Conservation (phyloP, 129 eudicot genomes). For the Tagetes erecta region DNA sequence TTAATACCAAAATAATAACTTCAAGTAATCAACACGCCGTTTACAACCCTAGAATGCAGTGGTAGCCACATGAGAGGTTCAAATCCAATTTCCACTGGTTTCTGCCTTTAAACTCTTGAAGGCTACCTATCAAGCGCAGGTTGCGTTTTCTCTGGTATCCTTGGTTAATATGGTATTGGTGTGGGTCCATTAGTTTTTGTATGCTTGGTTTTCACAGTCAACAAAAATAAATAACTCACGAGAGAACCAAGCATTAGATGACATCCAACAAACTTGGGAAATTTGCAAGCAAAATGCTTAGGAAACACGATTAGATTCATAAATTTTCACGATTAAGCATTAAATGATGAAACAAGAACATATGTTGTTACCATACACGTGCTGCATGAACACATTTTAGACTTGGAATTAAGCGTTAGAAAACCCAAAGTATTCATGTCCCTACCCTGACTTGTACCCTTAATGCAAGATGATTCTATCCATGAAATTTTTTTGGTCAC, state of each 20-base stretch:
- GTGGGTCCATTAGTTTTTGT: not conserved
- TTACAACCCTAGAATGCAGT: not conserved
- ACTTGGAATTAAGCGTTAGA: not conserved
- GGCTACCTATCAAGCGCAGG: not conserved
- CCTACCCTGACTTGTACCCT: conserved; percentile 4
- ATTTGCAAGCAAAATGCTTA: not conserved
- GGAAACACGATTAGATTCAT: not conserved
- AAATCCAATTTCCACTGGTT: not conserved
- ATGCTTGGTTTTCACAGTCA: not conserved
- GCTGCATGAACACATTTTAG: not conserved
- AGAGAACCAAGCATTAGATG: conserved; percentile 18
- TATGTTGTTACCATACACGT: not conserved
- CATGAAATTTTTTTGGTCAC: not conserved
- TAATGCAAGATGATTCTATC: conserved; percentile 7
- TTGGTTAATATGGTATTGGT: not conserved
- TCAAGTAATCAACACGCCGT: not conserved
- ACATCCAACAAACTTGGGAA: conserved; percentile 8
- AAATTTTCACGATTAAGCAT: not conserved
- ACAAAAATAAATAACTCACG: not conserved
- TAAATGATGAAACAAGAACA: conserved; percentile 13
- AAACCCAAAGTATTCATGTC: not conserved
- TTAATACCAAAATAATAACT: not conserved
- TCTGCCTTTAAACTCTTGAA: not conserved
- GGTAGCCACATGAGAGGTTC: not conserved
- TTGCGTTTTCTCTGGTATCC: not conserved